Percentiles rank a stretch among this genome's conserved stretches.
Evolutionary conservation across 306 rosid genomes (phyloP).

Genomic region (Dalbergia oliveri): DNA sequence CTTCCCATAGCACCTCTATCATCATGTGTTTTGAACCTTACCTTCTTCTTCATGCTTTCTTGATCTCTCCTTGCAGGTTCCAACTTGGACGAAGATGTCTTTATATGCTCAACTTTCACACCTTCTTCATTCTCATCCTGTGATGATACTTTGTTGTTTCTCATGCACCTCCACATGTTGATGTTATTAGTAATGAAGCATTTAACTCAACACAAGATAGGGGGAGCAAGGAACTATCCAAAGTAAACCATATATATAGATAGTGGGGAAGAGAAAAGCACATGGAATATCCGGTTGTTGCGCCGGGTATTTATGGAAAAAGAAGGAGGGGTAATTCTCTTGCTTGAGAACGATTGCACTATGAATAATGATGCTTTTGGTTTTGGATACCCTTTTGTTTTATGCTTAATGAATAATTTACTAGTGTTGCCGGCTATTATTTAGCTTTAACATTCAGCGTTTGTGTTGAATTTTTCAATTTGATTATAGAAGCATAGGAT

Average conservation of each 20-base stretch:
- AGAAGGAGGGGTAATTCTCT: conserved; percentile 49
- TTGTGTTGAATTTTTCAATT: conserved; percentile 10
- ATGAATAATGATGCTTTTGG: conserved; percentile 37
- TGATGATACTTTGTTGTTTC: conserved; percentile 51
- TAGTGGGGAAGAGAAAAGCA: conserved; percentile 52
- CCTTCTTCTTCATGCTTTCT: conserved; percentile 43
- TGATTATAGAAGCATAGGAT: neutral
- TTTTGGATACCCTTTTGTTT: conserved; percentile 49
- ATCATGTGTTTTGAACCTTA: conserved; percentile 32
- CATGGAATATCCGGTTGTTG: conserved; percentile 66
- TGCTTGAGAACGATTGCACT: conserved; percentile 39
- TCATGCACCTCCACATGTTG: conserved; percentile 79
- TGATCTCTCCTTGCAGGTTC: neutral
- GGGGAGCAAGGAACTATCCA: conserved; percentile 12
- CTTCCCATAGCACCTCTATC: neutral
- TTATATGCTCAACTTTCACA: conserved; percentile 40
- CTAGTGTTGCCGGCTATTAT: conserved; percentile 31
- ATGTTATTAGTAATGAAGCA: neutral
- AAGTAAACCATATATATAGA: conserved; percentile 16
- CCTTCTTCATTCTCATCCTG: conserved; percentile 50
- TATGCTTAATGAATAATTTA: conserved; percentile 23
- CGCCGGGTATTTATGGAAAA: conserved; percentile 55
- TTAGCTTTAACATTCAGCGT: conserved; percentile 36
- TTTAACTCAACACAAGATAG: neutral
- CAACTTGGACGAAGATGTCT: neutral